Evolutionary conservation across 352 stramenopile genomes (phyloP), one percentile per base, ranked within the genome.

Genomic region (Phytophthora sp.): DNA sequence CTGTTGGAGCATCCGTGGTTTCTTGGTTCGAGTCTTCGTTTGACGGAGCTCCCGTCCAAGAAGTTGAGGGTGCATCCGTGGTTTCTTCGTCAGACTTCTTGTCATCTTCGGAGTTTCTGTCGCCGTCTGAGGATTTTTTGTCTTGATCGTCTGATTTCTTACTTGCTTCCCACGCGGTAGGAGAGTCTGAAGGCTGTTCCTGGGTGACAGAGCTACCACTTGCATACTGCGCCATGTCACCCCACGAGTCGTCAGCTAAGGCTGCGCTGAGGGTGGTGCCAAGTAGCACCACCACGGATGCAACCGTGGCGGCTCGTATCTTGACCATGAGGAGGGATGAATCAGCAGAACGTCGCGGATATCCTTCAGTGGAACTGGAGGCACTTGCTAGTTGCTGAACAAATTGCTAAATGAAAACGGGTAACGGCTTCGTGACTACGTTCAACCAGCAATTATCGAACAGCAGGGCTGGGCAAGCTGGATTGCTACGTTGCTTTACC

Each of bases 361-460:
- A 35, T 48, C n/a, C 20, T 34, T 24, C 15, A 43, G 15, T 21
- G 6, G 27, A 18, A 26, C 3, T 62, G 43, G 15, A 24, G 34
- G 17, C 50, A 49, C 35, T 55, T 52, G 59, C 3, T 35, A 26
- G 43, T 20, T 46, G 23, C 44, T 53, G 30, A 62, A 32, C 23
- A 21, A 68, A 62, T 62, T 68, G 51, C 15, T 50, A 56, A 68
- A 58, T 62, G 52, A 53, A 7, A 56, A 13, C 28, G 17, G 28
- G 8, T 35, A 38, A 20, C 9, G 20, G 18, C 11, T 48, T 45
- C 17, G 4, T 17, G 37, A 24, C 32, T 49, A 26, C 38, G 44
- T 62, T 62, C 46, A 35, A 55, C 56, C 30, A 11, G 15, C 17
- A 23, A 9, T 20, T 54, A 5, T 26, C 15, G 8, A 34, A 45